phyloP scores from a whole-genome alignment of 768 basidiomycete species.

The Cystobasidium onofrii region DNA sequence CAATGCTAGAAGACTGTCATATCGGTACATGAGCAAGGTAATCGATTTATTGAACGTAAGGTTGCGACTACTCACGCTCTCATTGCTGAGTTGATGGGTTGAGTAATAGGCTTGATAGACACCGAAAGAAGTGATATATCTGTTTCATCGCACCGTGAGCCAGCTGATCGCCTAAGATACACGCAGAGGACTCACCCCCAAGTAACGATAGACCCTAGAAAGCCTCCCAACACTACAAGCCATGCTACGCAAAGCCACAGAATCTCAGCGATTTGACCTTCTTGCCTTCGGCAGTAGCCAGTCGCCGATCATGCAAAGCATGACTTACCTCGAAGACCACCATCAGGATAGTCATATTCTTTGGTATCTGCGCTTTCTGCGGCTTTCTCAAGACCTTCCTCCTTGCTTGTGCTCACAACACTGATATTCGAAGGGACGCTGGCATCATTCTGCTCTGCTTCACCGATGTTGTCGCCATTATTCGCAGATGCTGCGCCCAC shows the following conservation, averaged over 20 bases:
- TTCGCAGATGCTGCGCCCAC: neutral
- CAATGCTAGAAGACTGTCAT: constrained; percentile 33
- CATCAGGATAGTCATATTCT: constrained; percentile 15
- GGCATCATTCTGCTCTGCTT: neutral
- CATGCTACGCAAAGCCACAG: constrained; percentile 1
- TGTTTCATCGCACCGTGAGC: neutral
- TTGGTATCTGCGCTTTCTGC: neutral
- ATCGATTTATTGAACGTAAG: neutral
- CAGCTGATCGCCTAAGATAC: neutral
- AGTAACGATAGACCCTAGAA: neutral
- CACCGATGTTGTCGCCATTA: neutral
- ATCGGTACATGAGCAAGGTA: neutral
- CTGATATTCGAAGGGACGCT: neutral
- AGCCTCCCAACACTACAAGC: constrained; percentile 13
- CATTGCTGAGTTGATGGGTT: constrained; percentile 28
- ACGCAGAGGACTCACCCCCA: neutral
- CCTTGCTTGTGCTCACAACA: neutral
- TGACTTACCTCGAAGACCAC: constrained; percentile 10
- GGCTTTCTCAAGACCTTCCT: neutral
- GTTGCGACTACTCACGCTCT: neutral
- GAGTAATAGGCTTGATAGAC: constrained; percentile 38
- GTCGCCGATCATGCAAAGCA: neutral
- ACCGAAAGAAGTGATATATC: constrained; percentile 34
- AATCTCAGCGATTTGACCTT: neutral
- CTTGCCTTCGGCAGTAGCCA: neutral